These are phyloP conservation scores for Beauveria sp. DNA, from an alignment of 2,329 filamentous ascomycete genomes.

Conservation along the genomic window DNA sequence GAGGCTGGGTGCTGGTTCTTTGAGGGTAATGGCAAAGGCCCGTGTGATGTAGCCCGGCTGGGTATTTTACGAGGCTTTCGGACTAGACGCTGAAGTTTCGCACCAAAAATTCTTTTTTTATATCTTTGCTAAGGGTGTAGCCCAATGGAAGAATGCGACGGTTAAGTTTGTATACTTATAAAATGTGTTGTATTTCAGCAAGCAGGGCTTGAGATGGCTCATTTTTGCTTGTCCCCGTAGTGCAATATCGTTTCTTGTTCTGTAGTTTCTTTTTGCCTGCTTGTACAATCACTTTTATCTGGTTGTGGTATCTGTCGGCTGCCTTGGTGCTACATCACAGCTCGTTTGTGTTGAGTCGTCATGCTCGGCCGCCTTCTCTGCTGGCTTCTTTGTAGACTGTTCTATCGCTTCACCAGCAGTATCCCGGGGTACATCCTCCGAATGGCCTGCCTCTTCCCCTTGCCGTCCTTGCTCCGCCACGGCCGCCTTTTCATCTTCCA, in stretches of 20 bases:
- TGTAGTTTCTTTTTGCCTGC: neutral
- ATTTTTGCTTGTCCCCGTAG: neutral
- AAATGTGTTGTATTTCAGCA: constrained; percentile 18
- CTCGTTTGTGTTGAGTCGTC: neutral
- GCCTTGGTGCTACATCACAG: neutral
- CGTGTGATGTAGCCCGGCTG: constrained; percentile 44
- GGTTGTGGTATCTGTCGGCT: neutral
- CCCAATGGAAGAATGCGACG: constrained; percentile 22
- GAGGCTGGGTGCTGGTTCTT: constrained; percentile 42
- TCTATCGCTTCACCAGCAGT: neutral
- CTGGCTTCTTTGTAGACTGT: neutral
- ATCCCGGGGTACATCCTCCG: neutral
- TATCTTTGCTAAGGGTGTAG: constrained; percentile 29
- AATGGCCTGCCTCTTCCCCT: neutral
- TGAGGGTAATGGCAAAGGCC: constrained; percentile 39
- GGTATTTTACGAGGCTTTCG: constrained; percentile 37
- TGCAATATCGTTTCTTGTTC: no score
- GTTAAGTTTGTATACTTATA: constrained; percentile 14
- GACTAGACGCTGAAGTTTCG: constrained; percentile 47
- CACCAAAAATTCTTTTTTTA: constrained; percentile 42
- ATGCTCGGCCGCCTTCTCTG: no score
- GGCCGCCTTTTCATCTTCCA: constrained; percentile 42
- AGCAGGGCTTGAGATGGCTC: neutral
- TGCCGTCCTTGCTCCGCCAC: neutral
- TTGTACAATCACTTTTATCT: neutral